Evolutionary conservation across 2,329 filamentous ascomycete genomes (phyloP), one percentile per base, ranked within the genome.

Genomic region (Phoma sp.): DNA sequence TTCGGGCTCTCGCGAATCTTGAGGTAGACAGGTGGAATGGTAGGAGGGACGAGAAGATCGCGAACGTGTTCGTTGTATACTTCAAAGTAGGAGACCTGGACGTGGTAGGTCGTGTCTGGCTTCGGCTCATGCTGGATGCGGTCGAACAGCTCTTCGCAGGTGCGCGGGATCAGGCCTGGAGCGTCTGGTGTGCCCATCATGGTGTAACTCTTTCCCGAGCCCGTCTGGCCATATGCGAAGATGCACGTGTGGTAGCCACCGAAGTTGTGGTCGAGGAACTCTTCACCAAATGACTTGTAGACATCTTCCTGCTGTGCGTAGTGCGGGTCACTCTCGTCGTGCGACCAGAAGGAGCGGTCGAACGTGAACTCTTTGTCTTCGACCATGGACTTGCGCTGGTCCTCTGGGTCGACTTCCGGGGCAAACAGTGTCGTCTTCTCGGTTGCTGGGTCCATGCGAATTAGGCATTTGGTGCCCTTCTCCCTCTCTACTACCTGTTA

Each of bases 51-150:
- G 38, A 99, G 85, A 29, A 99, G 81, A 72, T 99, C 95, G 53
- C 95, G 91, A 42, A 99, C 95, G 76, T 98, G 95, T 78, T 99
- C 95, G 77, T 99, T 99, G 84, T 99, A 99, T 57, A 99, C 95
- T 74, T 99, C 95, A 70, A 99, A 98, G 79, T 99, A 99, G 3
- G 93, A 97, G 23, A 98, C 95, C 59, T 95, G 90, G 61, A 99
- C 95, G 67, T 93, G 95, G 82, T 97, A 99, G 64, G 91, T 96
- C 73, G 96, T 92, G 76, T 95, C 96, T 47, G 92, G 90, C 38
- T 90, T 90, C 68, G 96, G 89, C 62, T 90, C 87, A 36, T 87
- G 85, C 61, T 93, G 89, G 72, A 99, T 97, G 49, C 95, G 87
- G 78, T 96, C 87, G 73, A 99, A 99, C 43, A 99, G 83, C 76